Evolutionary conservation across 1,284 basidiomycete species (phyloP).

Genomic region (Cryptococcus sp.): DNA sequence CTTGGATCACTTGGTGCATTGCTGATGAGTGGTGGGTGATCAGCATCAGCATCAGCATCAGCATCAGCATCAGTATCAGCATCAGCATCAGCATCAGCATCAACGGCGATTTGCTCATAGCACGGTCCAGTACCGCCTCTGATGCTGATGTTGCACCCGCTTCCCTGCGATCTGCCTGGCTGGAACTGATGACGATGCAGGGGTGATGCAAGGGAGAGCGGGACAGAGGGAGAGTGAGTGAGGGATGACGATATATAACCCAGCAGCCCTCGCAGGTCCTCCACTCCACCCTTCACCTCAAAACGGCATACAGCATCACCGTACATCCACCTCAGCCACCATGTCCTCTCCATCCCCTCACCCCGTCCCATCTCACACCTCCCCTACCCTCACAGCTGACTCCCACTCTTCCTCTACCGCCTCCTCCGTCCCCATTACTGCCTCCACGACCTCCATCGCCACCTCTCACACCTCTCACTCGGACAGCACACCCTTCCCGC

Average conservation of each 20-base stretch:
- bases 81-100: too few species aligned
- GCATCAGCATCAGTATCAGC: too few species aligned
- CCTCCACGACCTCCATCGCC: background rate
- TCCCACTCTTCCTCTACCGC: slow-evolving; percentile 1
- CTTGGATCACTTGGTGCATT: too few species aligned
- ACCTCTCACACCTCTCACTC: background rate
- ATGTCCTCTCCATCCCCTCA: slow-evolving; percentile 6
- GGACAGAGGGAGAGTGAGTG: too few species aligned
- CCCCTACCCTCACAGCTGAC: slow-evolving; percentile 7
- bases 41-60: too few species aligned
- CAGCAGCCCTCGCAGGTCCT: background rate
- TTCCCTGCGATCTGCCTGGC: too few species aligned
- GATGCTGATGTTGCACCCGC: too few species aligned
- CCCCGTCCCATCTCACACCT: slow-evolving; percentile 9
- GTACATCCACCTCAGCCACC: background rate
- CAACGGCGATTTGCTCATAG: too few species aligned
- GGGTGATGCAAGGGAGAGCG: too few species aligned
- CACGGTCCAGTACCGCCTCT: too few species aligned
- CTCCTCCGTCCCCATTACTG: slow-evolving; percentile 1
- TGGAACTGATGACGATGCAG: too few species aligned
- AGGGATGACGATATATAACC: background rate
- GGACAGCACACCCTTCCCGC: background rate
- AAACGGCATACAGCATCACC: background rate
- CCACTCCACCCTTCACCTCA: background rate
- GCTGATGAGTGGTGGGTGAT: too few species aligned